These are phyloP conservation scores for Coemansia sp. DNA, from an alignment of 192 early-diverging fungal genomes.

Conservation along the genomic window DNA sequence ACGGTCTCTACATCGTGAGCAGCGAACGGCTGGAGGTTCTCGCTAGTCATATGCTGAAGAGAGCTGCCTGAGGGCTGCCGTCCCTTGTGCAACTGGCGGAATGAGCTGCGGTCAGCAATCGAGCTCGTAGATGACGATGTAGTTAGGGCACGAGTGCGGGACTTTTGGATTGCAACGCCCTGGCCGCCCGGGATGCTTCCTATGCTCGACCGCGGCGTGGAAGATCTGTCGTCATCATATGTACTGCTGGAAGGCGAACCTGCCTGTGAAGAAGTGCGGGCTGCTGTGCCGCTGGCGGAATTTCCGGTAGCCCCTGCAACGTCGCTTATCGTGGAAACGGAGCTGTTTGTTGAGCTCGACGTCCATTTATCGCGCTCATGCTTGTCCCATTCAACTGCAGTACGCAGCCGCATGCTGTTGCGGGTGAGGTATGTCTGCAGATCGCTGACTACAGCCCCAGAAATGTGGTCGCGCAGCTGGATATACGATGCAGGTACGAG, in stretches of 20 bases:
- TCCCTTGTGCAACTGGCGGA: conserved; percentile 41
- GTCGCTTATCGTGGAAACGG: conserved; percentile 33
- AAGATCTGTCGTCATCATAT: conserved; percentile 28
- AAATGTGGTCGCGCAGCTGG: conserved; percentile 67
- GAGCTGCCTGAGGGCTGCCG: conserved; percentile 53
- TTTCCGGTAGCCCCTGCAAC: conserved; percentile 4
- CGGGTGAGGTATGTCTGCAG: conserved; percentile 58
- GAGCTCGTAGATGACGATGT: conserved; percentile 50
- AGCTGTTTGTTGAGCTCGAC: conserved; percentile 35
- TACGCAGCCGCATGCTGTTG: conserved; percentile 44
- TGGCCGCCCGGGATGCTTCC: conserved; percentile 17
- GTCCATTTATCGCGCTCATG: conserved; percentile 56
- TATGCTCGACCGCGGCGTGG: conserved; percentile 33
- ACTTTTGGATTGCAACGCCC: conserved; percentile 9
- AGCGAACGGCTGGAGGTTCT: conserved; percentile 44
- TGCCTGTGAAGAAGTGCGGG: background rate
- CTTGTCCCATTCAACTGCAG: conserved; percentile 59
- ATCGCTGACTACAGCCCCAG: conserved; percentile 64
- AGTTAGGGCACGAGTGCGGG: conserved; percentile 44
- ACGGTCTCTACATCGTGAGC: conserved; percentile 53
- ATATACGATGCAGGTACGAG: conserved; percentile 77
- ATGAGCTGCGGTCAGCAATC: conserved; percentile 50
- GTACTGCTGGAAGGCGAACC: conserved; percentile 26
- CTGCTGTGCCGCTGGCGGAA: conserved; percentile 3
- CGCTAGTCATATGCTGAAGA: conserved; percentile 40